A percentile compares a stretch with the other conserved stretches of the same genome.
Evolutionary conservation across 345 rosid genomes (phyloP).

Genomic region (Ceriops decandra): DNA sequence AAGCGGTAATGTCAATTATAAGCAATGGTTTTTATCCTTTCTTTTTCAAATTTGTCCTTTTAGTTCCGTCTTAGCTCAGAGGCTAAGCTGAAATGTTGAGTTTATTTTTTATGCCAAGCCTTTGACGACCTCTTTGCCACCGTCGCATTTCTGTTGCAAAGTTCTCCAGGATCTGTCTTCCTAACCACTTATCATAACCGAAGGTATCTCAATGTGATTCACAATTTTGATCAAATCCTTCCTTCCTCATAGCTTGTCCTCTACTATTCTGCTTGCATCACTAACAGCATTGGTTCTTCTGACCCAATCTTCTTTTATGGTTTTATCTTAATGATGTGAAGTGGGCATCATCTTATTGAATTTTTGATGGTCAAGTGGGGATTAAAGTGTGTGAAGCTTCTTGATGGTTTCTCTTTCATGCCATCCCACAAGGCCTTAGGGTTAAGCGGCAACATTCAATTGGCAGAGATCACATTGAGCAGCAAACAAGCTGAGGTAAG

Average conservation of each 20-base stretch:
- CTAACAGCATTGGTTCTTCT: background rate
- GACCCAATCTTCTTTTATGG: background rate
- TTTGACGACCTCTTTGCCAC: constrained; percentile 87
- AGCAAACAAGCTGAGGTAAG: constrained; percentile 24
- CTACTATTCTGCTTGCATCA: background rate
- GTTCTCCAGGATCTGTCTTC: constrained; percentile 66
- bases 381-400: constrained; percentile 64
- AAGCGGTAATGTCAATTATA: constrained; percentile 43
- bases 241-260: background rate
- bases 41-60: background rate
- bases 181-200: constrained; percentile 87
- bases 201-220: constrained; percentile 41
- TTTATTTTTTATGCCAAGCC: constrained; percentile 39
- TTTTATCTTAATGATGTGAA: constrained; percentile 26
- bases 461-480: constrained; percentile 58
- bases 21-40: background rate
- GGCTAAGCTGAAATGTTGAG: constrained; percentile 12
- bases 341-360: constrained; percentile 91
- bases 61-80: background rate
- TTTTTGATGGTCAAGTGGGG: constrained; percentile 90
- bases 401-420: constrained; percentile 78
- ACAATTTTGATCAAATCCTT: constrained; percentile 5
- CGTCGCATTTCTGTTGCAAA: constrained; percentile 68
- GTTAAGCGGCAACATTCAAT: constrained; percentile 66
- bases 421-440: constrained; percentile 61